Percentiles rank a stretch among this genome's conserved stretches.
These are phyloP conservation scores for Choricystis sp. DNA, from an alignment of 139 green algal species.

Conservation along the genomic window DNA sequence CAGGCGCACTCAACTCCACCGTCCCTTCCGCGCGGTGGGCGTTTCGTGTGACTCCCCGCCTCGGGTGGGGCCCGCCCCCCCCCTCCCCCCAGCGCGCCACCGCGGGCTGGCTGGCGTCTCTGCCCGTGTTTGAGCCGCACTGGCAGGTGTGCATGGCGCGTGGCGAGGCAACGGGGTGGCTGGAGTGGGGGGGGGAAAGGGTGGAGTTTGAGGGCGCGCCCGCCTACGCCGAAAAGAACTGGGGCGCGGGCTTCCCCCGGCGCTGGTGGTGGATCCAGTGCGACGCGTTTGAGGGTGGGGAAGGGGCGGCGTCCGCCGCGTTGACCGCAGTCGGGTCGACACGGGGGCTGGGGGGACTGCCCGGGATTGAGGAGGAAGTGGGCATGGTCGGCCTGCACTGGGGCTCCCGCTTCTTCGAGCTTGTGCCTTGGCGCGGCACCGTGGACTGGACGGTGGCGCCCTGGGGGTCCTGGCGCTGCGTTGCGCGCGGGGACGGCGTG, in stretches of 20 bases:
- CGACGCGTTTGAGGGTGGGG: conserved; percentile 69
- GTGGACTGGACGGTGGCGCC: conserved; percentile 71
- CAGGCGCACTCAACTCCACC: conserved; percentile 26
- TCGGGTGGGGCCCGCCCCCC: conserved; percentile 59
- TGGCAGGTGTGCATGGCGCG: conserved; percentile 89
- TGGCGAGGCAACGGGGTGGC: conserved; percentile 61
- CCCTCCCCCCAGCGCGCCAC: conserved; percentile 46
- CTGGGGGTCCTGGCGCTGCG: conserved; percentile 50
- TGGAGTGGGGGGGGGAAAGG: conserved; percentile 69
- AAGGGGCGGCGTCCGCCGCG: conserved; percentile 39
- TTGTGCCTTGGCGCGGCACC: conserved; percentile 64
- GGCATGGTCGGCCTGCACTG: conserved; percentile 75
- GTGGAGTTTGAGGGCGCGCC: conserved; percentile 58
- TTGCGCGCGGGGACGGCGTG: conserved; percentile 25
- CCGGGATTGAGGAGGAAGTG: conserved; percentile 71
- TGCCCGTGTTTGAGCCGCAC: conserved; percentile 93
- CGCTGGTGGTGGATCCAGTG: conserved; percentile 90
- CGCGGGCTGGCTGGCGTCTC: conserved; percentile 77
- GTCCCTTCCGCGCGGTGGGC: conserved; percentile 41
- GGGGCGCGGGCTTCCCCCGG: conserved; percentile 83
- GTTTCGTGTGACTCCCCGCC: conserved; percentile 36
- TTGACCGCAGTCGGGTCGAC: conserved; percentile 69
- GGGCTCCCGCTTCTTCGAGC: conserved; percentile 61
- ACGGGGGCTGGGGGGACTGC: conserved; percentile 36
- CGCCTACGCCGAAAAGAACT: conserved; percentile 92